phyloP scores from a whole-genome alignment of 345 rosid genomes.

The Lepidium aucheri region DNA sequence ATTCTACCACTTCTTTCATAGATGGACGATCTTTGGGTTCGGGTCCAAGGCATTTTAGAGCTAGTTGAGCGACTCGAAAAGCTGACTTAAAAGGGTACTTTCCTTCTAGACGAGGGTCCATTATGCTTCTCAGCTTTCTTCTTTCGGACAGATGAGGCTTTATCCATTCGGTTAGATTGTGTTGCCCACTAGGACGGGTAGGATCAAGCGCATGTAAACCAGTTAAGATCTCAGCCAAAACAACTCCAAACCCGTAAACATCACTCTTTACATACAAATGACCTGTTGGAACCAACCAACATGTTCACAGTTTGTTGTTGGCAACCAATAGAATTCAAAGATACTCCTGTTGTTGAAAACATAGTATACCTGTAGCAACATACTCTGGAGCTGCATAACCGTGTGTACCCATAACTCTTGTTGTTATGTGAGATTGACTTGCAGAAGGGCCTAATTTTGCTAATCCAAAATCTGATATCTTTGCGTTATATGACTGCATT shows the following conservation, averaged over 20 bases:
- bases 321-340: neutral
- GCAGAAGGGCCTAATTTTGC: constrained; percentile 96
- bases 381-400: constrained; percentile 99
- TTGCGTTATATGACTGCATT: constrained; percentile 72
- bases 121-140: constrained; percentile 57
- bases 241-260: constrained; percentile 90
- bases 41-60: constrained; percentile 56
- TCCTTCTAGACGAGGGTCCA: constrained; percentile 77
- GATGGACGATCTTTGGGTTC: constrained; percentile 78
- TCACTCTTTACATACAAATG: constrained; percentile 95
- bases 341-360: no score
- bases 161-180: constrained; percentile 70
- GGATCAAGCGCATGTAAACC: constrained; percentile 74
- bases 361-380: constrained; percentile 96
- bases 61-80: constrained; percentile 55
- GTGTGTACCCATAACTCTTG: constrained; percentile 87
- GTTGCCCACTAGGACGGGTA: constrained; percentile 69
- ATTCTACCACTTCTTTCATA: constrained; percentile 76
- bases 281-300: constrained; percentile 42
- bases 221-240: constrained; percentile 76
- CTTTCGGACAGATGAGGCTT: constrained; percentile 63
- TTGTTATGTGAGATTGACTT: constrained; percentile 90
- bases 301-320: neutral
- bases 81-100: constrained; percentile 68
- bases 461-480: constrained; percentile 91